Evolutionary conservation across 2,329 filamentous ascomycete genomes (phyloP), one percentile per base, ranked within the genome.

Genomic region (Coleophoma crateriformis): DNA sequence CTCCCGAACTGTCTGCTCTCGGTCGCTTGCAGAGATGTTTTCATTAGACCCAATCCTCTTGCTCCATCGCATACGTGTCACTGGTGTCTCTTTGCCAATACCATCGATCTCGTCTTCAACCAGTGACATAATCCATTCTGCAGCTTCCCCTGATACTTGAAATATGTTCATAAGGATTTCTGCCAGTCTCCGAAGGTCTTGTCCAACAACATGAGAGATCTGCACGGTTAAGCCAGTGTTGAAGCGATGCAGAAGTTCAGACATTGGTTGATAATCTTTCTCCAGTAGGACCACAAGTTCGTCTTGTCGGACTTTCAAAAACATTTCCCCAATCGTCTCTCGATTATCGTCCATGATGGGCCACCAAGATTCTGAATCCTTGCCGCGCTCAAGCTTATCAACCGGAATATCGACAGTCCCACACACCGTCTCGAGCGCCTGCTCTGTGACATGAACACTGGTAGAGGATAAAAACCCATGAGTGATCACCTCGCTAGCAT

Each of bases 21-120:
- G 79, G 51, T 90, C 87, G 54, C 75, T 80, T 33, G 54, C 67
- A 32, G 76, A 81, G 40, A 77, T 72, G 1, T 84, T 87, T 48
- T 90, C 87, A 57, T 81, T 85, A 1, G 86, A 89, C 48, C 82
- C 84, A 33, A 89, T 69, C 17, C 88, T 79, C 54, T 78, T 79
- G 66, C 79, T 87, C 67, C 88, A 90, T 3, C 87, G 78, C 75
- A 84, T 64, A 77, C 87, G 75, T 74, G 84, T 89, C 54, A 86
- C 79, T 1, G 86, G 82, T 13, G 84, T 82, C 58, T 96, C 90
- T 63, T 85, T 95, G 49, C 90, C 82, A 15, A 94, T 84, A 0
- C 92, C 92, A 62, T 97, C 94, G 50, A 99, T 97, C 67, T 99
- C 94, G 63, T 97, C 92, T 67, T 99, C 94, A 0, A 96, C 88